These are phyloP conservation scores for Heimioporus sp. DNA, from an alignment of 768 basidiomycete species.

Conservation along the genomic window DNA sequence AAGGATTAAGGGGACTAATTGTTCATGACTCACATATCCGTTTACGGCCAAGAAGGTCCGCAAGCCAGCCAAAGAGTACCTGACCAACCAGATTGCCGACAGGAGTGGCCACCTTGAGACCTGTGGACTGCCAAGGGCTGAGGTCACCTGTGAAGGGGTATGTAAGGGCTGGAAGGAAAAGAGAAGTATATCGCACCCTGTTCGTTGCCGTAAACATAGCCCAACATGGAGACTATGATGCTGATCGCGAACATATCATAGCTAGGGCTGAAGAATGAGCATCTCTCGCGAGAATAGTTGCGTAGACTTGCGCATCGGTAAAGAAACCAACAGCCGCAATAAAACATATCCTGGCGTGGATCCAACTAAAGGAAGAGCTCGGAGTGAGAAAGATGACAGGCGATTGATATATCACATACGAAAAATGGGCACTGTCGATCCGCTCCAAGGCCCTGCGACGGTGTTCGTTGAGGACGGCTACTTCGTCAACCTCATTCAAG, in stretches of 20 bases:
- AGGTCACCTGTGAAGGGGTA: conserved; percentile 26
- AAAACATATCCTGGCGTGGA: conserved; percentile 74
- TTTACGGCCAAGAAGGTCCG: conserved; percentile 73
- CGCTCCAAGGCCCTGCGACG: conserved; percentile 77
- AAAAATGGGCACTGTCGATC: conserved; percentile 82
- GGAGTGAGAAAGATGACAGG: background rate
- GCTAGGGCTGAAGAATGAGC: conserved; percentile 12
- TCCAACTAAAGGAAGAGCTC: conserved; percentile 50
- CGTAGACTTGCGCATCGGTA: conserved; percentile 65
- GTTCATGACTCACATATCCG: conserved; percentile 61
- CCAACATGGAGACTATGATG: conserved; percentile 80
- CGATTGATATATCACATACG: conserved; percentile 44
- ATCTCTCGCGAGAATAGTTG: background rate
- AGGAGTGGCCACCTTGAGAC: conserved; percentile 74
- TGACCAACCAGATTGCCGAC: conserved; percentile 73
- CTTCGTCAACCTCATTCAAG: background rate
- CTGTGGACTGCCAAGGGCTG: conserved; percentile 64
- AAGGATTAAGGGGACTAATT: background rate
- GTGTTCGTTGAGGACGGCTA: conserved; percentile 53
- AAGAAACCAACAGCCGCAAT: conserved; percentile 84
- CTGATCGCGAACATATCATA: conserved; percentile 90
- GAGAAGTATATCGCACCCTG: conserved; percentile 5
- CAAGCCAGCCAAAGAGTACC: conserved; percentile 73
- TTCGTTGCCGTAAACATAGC: conserved; percentile 65
- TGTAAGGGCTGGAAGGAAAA: background rate